A percentile compares a stretch with the other conserved stretches of the same genome.
Evolutionary conservation across 495 filamentous ascomycete genomes (phyloP).

Genomic region (Podospora pseudoanserina): DNA sequence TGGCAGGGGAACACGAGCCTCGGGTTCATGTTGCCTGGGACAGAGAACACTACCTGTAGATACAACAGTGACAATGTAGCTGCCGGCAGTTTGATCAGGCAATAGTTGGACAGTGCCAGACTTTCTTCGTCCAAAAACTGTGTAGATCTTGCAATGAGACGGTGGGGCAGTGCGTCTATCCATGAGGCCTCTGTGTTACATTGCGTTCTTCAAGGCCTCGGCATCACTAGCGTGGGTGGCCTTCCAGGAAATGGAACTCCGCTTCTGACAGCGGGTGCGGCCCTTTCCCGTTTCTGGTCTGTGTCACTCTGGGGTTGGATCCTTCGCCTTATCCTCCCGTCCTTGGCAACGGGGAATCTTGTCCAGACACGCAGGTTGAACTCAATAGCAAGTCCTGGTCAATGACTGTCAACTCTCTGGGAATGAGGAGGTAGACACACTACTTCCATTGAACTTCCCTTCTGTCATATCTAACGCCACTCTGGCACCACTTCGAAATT

Average conservation of each 20-base stretch:
- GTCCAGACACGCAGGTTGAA: no score
- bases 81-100: not conserved
- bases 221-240: not conserved
- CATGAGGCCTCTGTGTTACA: not conserved
- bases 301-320: not conserved
- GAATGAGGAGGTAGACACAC: no score
- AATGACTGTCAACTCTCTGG: no score
- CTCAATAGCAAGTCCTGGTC: no score
- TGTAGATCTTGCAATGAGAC: not conserved
- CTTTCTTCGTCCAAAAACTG: not conserved
- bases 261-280: constrained; percentile 10
- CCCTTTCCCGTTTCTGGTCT: not conserved
- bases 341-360: not conserved
- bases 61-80: not conserved
- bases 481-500: no score
- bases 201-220: not conserved
- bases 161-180: not conserved
- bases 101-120: not conserved
- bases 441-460: no score
- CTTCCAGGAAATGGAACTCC: not conserved
- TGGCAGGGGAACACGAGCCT: not conserved
- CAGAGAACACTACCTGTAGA: not conserved
- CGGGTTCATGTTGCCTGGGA: not conserved
- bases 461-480: no score
- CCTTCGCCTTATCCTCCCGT: not conserved